These are phyloP conservation scores for Monascus ruber DNA, from an alignment of 2,329 filamentous ascomycete species.

Conservation along the genomic window DNA sequence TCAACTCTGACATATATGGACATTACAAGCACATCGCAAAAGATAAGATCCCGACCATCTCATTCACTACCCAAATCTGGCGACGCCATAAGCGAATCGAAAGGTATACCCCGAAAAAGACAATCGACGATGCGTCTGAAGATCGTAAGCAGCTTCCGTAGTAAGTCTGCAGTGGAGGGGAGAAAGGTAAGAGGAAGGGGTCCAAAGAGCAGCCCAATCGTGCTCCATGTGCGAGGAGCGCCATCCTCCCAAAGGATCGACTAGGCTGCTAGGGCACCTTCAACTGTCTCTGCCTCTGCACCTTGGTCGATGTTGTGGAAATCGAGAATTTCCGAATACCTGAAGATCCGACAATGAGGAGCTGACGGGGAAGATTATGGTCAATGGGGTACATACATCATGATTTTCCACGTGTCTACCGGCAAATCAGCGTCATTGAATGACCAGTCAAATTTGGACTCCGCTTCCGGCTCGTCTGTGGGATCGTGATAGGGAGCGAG, in stretches of 20 bases:
- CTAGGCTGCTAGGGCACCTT: no score
- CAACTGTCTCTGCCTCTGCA: slow-evolving; percentile 12
- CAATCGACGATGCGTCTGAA: no score
- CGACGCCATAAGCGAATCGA: slow-evolving; percentile 3
- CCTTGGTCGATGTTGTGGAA: slow-evolving; percentile 80
- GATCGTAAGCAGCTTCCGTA: no score
- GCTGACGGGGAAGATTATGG: not conserved
- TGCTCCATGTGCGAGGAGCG: no score
- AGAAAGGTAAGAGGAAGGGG: not conserved
- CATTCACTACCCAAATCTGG: slow-evolving; percentile 8
- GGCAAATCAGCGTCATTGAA: slow-evolving; percentile 97
- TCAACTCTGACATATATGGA: slow-evolving; percentile 8
- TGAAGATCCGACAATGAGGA: slow-evolving; percentile 27
- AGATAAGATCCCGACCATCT: not conserved
- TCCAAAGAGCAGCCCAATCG: not conserved
- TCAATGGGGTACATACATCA: slow-evolving; percentile 62
- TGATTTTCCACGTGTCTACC: slow-evolving; percentile 99
- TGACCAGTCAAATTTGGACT: slow-evolving; percentile 99
- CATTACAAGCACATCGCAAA: slow-evolving; percentile 3
- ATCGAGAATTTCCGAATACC: slow-evolving; percentile 98
- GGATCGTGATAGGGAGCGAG: slow-evolving; percentile 95
- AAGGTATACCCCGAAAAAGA: not conserved
- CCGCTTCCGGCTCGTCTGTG: slow-evolving; percentile 85
- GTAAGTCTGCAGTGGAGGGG: no score
- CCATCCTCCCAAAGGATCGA: no score